A percentile compares a stretch with the other conserved stretches of the same genome.
Evolutionary conservation across 306 rosid genomes (phyloP).

Genomic region (Rosa persica): DNA sequence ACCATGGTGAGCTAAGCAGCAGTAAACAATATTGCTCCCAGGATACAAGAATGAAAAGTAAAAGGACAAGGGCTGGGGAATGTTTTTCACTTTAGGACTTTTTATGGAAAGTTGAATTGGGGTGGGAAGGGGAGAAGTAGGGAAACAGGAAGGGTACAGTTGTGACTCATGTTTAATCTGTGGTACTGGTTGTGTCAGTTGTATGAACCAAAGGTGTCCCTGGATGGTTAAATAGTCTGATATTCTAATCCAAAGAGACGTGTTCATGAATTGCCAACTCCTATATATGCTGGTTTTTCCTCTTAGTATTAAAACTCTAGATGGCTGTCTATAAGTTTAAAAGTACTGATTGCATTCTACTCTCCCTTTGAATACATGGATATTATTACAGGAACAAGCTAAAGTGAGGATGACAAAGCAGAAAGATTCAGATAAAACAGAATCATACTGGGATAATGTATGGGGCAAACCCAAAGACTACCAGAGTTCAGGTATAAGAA

Average conservation of each 20-base stretch:
- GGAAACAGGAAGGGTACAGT: background rate
- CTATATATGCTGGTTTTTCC: background rate
- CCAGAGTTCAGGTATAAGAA: constrained; percentile 57
- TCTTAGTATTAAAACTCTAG: background rate
- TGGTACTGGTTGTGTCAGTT: background rate
- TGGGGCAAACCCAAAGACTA: constrained; percentile 65
- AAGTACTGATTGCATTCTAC: background rate
- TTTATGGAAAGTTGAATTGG: background rate
- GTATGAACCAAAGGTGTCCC: constrained; percentile 2
- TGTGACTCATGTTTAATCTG: background rate
- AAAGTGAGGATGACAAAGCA: constrained; percentile 71
- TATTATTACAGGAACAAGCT: constrained; percentile 62
- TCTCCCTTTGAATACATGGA: background rate
- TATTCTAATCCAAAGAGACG: background rate
- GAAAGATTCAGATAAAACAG: constrained; percentile 47
- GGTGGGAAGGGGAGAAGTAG: background rate
- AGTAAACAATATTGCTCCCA: constrained; percentile 1
- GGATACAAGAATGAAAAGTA: background rate
- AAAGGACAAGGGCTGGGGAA: background rate
- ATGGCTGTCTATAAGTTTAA: background rate
- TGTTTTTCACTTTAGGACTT: background rate
- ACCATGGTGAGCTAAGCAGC: background rate
- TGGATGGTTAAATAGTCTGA: background rate
- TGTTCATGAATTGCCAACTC: background rate
- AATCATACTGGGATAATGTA: constrained; percentile 72